Conservation (phyloP, 768 basidiomycete species). For the Boletus bicolor region DNA sequence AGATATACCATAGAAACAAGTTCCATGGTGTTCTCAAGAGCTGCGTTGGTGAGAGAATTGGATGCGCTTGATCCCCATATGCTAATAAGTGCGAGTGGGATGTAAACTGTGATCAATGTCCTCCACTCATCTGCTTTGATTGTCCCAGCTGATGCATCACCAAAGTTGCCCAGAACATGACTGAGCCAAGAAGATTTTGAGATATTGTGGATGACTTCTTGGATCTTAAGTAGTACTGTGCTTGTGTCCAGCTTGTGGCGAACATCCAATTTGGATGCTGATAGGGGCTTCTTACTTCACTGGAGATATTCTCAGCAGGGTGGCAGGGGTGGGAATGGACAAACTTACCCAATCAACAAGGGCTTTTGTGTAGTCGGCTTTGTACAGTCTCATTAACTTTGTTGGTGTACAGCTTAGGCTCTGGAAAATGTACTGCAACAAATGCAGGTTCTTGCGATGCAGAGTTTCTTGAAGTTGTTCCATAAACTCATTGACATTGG, state of each 20-base stretch:
- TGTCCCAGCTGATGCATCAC: slow-evolving; percentile 24
- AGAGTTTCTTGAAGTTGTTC: neutral
- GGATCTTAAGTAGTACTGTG: neutral
- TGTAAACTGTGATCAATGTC: slow-evolving; percentile 26
- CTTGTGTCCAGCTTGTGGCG: neutral
- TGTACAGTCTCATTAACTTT: neutral
- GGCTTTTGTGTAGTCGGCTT: slow-evolving; percentile 1
- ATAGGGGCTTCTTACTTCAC: neutral
- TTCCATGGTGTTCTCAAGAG: slow-evolving; percentile 30
- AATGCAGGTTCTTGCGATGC: slow-evolving; percentile 1
- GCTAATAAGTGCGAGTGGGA: slow-evolving; percentile 33
- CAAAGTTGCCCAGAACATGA: slow-evolving; percentile 22
- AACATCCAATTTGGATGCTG: neutral
- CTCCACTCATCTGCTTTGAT: slow-evolving; percentile 40
- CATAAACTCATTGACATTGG: neutral
- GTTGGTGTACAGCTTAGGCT: neutral
- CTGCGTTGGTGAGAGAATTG: neutral
- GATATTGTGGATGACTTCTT: neutral
- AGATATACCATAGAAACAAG: slow-evolving; percentile 28
- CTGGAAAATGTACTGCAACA: neutral
- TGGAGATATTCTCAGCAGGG: neutral
- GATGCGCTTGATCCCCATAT: slow-evolving; percentile 25
- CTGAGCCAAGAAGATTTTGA: slow-evolving; percentile 11
- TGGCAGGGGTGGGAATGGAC: neutral
- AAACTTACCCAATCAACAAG: slow-evolving; percentile 9